phyloP scores from a whole-genome alignment of 1,284 basidiomycete species.

The Microbotryum scabiosae region DNA sequence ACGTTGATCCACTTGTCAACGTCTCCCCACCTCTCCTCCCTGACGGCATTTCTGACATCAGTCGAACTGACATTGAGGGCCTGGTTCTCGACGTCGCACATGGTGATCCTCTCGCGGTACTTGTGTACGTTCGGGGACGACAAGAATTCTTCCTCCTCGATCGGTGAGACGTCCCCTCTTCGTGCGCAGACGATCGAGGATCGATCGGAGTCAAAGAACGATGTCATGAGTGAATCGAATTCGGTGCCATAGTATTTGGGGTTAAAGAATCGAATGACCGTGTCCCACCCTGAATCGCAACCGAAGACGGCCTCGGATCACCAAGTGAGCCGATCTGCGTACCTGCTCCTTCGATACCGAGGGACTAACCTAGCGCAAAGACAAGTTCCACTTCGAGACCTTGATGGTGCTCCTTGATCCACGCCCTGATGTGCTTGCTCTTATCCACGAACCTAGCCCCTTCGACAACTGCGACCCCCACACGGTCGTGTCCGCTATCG shows the following conservation, averaged over 20 bases:
- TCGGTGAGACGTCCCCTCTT: constrained; percentile 41
- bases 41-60: constrained; percentile 53
- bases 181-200: constrained; percentile 65
- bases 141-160: constrained; percentile 40
- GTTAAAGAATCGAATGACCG: constrained; percentile 72
- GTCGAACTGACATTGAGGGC: constrained; percentile 65
- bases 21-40: constrained; percentile 35
- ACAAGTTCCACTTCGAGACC: constrained; percentile 46
- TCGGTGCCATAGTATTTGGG: constrained; percentile 63
- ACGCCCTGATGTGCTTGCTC: constrained; percentile 18
- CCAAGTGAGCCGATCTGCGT: neutral
- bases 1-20: constrained; percentile 46
- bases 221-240: constrained; percentile 51
- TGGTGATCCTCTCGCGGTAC: constrained; percentile 45
- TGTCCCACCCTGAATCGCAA: constrained; percentile 59
- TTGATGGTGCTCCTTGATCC: neutral
- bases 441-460: constrained; percentile 86
- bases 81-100: constrained; percentile 42
- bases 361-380: constrained; percentile 51
- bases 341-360: neutral
- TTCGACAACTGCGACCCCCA: constrained; percentile 73
- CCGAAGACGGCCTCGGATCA: constrained; percentile 3
- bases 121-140: constrained; percentile 42
- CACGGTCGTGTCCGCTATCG: constrained; percentile 42
- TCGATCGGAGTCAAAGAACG: constrained; percentile 52